These are phyloP conservation scores for Trichophaea hybrida DNA, from an alignment of 2,329 filamentous ascomycete genomes.

Conservation along the genomic window DNA sequence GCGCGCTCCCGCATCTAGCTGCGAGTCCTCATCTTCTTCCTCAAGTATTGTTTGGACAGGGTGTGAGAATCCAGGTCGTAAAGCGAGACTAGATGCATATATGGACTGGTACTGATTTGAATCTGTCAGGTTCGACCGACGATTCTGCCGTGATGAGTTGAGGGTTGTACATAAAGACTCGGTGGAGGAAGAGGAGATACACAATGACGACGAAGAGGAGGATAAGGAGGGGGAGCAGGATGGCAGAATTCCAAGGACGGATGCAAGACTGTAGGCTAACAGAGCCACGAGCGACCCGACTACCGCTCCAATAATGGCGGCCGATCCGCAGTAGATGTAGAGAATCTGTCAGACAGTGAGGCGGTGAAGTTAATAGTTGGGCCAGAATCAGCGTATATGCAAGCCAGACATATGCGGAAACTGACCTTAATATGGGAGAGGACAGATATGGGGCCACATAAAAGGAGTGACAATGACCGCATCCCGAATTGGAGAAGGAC, in stretches of 20 bases:
- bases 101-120: too few relatives aligned
- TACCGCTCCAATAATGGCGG: neutral
- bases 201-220: neutral
- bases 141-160: too few relatives aligned
- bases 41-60: too few relatives aligned
- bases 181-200: too few relatives aligned
- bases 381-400: neutral
- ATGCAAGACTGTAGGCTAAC: neutral
- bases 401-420: neutral
- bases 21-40: too few relatives aligned
- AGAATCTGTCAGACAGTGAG: neutral
- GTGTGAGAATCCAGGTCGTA: too few relatives aligned
- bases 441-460: neutral
- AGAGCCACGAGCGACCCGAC: neutral
- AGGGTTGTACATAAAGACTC: too few relatives aligned
- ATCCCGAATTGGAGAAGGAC: neutral
- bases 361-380: neutral
- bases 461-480: neutral
- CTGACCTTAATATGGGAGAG: neutral
- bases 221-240: neutral
- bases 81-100: too few relatives aligned
- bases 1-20: too few relatives aligned
- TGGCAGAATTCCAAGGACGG: neutral
- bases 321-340: constrained; percentile 8
- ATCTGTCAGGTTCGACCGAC: too few relatives aligned